These are phyloP conservation scores for Pythium grandisporangium DNA, from an alignment of 352 stramenopile species.

Conservation along the genomic window DNA sequence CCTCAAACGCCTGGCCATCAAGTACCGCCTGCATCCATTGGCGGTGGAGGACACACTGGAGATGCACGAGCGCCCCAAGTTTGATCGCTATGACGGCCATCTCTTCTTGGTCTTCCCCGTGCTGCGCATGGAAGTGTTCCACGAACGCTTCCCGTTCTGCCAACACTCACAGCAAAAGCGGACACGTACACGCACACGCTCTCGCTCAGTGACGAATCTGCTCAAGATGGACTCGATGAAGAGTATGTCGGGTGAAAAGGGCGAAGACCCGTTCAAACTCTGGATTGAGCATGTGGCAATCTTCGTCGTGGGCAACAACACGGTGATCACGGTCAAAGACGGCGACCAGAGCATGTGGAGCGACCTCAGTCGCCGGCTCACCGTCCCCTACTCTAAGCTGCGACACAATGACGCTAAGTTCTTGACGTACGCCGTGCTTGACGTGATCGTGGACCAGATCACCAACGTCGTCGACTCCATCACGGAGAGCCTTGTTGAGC, in stretches of 20 bases:
- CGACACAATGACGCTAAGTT: conserved; percentile 85
- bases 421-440: conserved; percentile 78
- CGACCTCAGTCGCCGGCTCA: conserved; percentile 60
- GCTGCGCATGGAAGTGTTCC: conserved; percentile 54
- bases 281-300: conserved; percentile 81
- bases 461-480: conserved; percentile 69
- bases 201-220: conserved; percentile 23
- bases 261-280: conserved; percentile 60
- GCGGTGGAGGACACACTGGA: conserved; percentile 83
- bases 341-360: conserved; percentile 57
- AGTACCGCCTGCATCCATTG: conserved; percentile 78
- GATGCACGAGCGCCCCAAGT: conserved; percentile 80
- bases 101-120: conserved; percentile 80
- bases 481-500: conserved; percentile 66
- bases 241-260: conserved; percentile 5
- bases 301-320: conserved; percentile 75
- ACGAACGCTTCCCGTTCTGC: conserved; percentile 27
- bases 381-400: conserved; percentile 84
- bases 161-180: conserved; percentile 14
- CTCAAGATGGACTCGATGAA: conserved; percentile 35
- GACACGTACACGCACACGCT: conserved; percentile 25
- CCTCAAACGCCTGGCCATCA: conserved; percentile 82
- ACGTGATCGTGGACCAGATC: conserved; percentile 83
- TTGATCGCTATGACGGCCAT: conserved; percentile 79
- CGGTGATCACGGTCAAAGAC: conserved; percentile 81